A percentile compares a stretch with the other conserved stretches of the same genome.
phyloP scores from a whole-genome alignment of 306 rosid species.

The Lagenaria siceraria region DNA sequence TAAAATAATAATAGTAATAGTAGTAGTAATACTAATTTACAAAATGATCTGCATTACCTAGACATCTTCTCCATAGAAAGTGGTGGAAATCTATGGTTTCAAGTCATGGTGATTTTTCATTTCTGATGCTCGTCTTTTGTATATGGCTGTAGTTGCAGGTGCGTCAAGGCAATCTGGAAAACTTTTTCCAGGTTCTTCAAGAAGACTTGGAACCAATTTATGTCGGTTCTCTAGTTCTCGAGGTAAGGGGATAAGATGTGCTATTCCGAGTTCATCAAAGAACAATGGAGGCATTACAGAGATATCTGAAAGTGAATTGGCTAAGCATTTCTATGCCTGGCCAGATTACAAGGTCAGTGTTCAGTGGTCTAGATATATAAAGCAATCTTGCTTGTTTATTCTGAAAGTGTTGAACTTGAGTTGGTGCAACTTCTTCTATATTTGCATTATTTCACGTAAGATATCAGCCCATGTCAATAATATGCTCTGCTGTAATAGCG shows the following conservation, averaged over 20 bases:
- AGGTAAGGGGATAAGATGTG: slow-evolving; percentile 22
- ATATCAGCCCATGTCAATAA: neutral
- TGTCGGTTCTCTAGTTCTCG: slow-evolving; percentile 18
- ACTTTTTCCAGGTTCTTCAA: slow-evolving; percentile 20
- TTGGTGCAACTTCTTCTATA: neutral
- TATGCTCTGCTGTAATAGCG: neutral
- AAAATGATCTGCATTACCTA: neutral
- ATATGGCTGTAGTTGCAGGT: slow-evolving; percentile 20
- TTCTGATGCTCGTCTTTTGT: neutral
- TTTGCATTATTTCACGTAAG: neutral
- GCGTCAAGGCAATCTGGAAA: slow-evolving; percentile 29
- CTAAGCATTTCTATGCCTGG: slow-evolving; percentile 48
- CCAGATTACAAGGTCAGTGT: slow-evolving; percentile 45
- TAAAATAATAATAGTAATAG: too few species aligned
- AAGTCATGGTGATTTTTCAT: neutral
- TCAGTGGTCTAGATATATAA: neutral
- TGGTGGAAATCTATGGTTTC: neutral
- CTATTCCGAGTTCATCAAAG: slow-evolving; percentile 21
- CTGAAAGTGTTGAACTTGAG: neutral
- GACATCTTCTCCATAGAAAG: neutral
- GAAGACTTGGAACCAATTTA: slow-evolving; percentile 17
- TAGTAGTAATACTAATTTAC: neutral
- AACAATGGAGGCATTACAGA: slow-evolving; percentile 30
- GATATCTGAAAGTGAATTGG: slow-evolving; percentile 28
- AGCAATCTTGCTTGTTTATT: neutral